phyloP scores from a whole-genome alignment of 208 protist species.

The Acanthamoeba divionensis region DNA sequence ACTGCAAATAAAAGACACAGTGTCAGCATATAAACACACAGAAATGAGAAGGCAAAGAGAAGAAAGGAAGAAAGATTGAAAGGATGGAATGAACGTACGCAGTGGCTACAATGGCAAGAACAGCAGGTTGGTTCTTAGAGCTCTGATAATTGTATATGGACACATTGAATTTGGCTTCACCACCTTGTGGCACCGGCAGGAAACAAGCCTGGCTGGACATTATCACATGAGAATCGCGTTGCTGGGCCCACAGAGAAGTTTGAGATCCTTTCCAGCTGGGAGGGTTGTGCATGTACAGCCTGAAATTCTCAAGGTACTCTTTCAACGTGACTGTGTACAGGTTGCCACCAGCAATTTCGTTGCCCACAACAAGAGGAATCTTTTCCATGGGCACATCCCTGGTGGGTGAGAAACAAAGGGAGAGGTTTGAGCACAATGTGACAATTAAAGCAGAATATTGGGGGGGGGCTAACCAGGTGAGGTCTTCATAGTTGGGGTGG shows the following conservation, averaged over 20 bases:
- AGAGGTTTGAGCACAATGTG: background rate
- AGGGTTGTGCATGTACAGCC: constrained; percentile 34
- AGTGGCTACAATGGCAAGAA: constrained; percentile 44
- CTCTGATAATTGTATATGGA: constrained; percentile 54
- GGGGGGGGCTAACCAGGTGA: background rate
- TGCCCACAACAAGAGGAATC: constrained; percentile 57
- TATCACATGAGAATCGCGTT: constrained; percentile 17
- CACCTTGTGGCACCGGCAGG: constrained; percentile 15
- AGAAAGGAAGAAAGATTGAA: too few species aligned
- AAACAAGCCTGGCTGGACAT: constrained; percentile 54
- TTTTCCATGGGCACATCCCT: constrained; percentile 57
- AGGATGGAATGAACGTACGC: background rate
- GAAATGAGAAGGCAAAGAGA: too few species aligned
- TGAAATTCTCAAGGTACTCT: constrained; percentile 51
- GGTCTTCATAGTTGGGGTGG: constrained; percentile 52
- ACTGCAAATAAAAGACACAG: background rate
- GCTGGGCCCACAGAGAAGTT: constrained; percentile 3
- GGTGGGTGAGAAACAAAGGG: background rate
- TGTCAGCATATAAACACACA: too few species aligned
- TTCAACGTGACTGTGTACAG: constrained; percentile 48
- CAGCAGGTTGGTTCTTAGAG: background rate
- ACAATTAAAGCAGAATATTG: background rate
- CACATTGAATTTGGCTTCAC: constrained; percentile 47
- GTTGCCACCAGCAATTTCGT: background rate
- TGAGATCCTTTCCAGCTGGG: constrained; percentile 8